Base-by-base conservation (phyloP, 108 stramenopile species). In the Craspedostauros australis region DNA sequence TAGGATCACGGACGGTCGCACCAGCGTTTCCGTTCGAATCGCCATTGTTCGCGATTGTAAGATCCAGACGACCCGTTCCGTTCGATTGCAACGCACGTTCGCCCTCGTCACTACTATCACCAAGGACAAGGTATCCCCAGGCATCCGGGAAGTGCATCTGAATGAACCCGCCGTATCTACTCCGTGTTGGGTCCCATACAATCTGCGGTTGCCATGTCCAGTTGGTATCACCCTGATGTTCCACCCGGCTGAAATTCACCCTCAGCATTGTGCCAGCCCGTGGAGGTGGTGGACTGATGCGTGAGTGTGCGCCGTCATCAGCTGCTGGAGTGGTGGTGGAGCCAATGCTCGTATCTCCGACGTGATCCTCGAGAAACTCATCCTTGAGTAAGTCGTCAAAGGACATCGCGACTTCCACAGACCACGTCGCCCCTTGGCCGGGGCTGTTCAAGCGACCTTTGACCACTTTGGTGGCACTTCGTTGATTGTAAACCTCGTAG, bases 201-300 rank as follows among this genome's bases (percentile, higher is more conserved):
- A 68, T 52, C 54, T 82, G 81, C 7, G 73, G 66, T 60, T 77
- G 76, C 81, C 81, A 82, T 14, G 81, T 82, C 81, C 81, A 82
- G 46, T 82, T 82, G 40, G 65, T 66, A 22, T 54, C 66, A 5
- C 81, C 81, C 41, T 78, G 41, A 15, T 59, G 21, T 34, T 82
- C 81, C 16, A 77, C 76, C 11, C 76, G 50, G 40, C 61, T 64
- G 42, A 82, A 78, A 60, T 82, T 82, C 34, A 82, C 69, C n/a
- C 81, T 32, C 70, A 70, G 75, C 54, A 48, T 62, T 14, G 30
- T 31, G n/a, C 77, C 66, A 15, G 21, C 11, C 5, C 1, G 34
- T 15, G 78, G 61, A 33, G 33, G 47, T 31, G 24, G 24, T 8
- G 49, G 38, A 19, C 30, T 23, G 23, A 38, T 28, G 3, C 26